Conservation (phyloP, 129 eudicot genomes). For the Flaveria brownii region DNA sequence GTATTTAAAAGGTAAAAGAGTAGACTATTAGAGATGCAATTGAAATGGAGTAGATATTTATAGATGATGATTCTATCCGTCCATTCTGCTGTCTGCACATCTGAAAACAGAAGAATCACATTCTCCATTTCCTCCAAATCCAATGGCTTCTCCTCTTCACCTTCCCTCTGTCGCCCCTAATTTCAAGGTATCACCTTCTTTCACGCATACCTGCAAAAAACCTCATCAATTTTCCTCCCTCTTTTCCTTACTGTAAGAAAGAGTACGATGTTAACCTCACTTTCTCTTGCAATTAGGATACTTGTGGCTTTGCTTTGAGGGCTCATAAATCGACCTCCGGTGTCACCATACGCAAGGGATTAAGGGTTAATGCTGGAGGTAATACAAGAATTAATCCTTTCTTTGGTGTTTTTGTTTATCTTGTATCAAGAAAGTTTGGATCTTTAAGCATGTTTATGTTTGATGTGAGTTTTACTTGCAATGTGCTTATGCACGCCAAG, state of each 20-base stretch:
- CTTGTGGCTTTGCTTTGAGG: conserved; percentile 28
- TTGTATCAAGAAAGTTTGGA: too few species aligned
- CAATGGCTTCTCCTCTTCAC: conserved; percentile 36
- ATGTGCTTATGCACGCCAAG: conserved; percentile 30
- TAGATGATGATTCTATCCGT: too few species aligned
- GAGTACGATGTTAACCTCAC: too few species aligned
- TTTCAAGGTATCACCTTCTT: conserved; percentile 23
- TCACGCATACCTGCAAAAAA: too few species aligned
- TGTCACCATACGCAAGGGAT: conserved; percentile 29
- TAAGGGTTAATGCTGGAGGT: conserved; percentile 39
- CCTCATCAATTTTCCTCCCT: too few species aligned
- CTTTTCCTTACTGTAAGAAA: too few species aligned
- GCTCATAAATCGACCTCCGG: conserved; percentile 6
- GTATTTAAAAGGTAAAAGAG: too few species aligned
- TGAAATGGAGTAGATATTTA: too few species aligned
- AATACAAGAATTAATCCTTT: neutral
- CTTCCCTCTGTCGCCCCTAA: conserved; percentile 26
- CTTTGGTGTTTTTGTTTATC: neutral
- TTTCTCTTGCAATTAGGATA: conserved; percentile 6
- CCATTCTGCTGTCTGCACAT: too few species aligned
- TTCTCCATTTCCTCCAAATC: neutral
- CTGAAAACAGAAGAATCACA: conserved; percentile 7
- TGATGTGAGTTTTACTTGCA: conserved; percentile 6
- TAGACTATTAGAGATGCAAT: too few species aligned
- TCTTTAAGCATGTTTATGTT: conserved; percentile 4